Conservation (phyloP, 2,329 filamentous ascomycete genomes). For the Truncatella angustata region DNA sequence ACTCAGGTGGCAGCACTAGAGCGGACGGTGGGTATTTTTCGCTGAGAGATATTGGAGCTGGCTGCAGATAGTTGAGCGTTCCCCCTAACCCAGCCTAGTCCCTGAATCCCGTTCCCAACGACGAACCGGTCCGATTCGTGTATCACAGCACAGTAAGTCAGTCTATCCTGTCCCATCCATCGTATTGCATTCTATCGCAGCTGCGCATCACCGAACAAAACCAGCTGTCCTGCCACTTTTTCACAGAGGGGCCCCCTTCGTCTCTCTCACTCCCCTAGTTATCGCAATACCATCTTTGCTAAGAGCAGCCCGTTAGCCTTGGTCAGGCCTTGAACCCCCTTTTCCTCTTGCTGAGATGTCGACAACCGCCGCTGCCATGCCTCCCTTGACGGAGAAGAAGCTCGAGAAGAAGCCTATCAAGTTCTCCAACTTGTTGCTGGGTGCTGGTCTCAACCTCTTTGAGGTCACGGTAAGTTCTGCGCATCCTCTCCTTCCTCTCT, state of each 20-base stretch:
- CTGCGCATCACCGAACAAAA: too few species aligned
- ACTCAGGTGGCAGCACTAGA: too few species aligned
- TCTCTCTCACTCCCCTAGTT: slow-evolving; percentile 21
- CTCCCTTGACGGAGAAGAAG: slow-evolving; percentile 43
- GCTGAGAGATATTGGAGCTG: too few species aligned
- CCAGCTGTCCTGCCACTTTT: not conserved
- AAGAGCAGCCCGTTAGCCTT: slow-evolving; percentile 82
- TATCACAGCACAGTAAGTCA: too few species aligned
- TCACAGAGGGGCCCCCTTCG: not conserved
- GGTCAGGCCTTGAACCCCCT: slow-evolving; percentile 80
- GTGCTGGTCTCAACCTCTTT: slow-evolving; percentile 93
- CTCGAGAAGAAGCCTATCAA: slow-evolving; percentile 99
- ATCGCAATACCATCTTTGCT: not conserved
- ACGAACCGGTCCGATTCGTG: too few species aligned
- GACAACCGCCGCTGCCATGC: slow-evolving; percentile 51
- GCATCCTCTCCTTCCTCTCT: not conserved
- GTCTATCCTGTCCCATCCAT: not conserved
- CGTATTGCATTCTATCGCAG: not conserved
- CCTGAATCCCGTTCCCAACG: not conserved
- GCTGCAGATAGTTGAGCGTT: too few species aligned
- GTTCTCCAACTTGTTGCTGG: slow-evolving; percentile 97
- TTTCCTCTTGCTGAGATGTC: slow-evolving; percentile 59
- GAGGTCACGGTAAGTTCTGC: slow-evolving; percentile 56
- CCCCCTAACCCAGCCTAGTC: not conserved
- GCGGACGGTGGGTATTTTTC: too few species aligned